These are phyloP conservation scores for Boletellus ananiceps DNA, from an alignment of 768 basidiomycete species.

Conservation along the genomic window DNA sequence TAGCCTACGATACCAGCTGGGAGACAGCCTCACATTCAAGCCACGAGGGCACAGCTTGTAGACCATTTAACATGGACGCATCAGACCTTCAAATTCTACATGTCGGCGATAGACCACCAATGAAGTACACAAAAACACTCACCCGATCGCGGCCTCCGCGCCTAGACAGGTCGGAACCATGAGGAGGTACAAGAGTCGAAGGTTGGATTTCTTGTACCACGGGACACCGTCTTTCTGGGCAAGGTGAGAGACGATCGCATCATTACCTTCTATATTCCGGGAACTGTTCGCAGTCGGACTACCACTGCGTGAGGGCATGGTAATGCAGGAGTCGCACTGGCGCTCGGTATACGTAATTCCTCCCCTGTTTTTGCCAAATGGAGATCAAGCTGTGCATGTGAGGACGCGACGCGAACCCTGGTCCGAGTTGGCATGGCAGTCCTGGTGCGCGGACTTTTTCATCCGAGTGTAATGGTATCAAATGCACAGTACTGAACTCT, in stretches of 20 bases:
- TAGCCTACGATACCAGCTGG: neutral
- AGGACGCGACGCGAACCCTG: no score
- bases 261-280: neutral
- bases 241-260: slow-evolving; percentile 13
- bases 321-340: no score
- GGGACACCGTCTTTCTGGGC: slow-evolving; percentile 42
- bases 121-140: neutral
- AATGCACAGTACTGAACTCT: no score
- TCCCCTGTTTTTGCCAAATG: no score
- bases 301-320: neutral
- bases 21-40: slow-evolving; percentile 38
- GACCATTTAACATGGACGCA: slow-evolving; percentile 58
- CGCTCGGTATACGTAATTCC: no score
- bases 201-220: slow-evolving; percentile 59
- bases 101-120: neutral
- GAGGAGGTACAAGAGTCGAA: slow-evolving; percentile 49
- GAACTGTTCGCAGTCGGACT: neutral
- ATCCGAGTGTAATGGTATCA: no score
- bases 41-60: slow-evolving; percentile 58
- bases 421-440: no score
- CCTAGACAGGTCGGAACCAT: slow-evolving; percentile 39
- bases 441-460: no score
- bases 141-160: slow-evolving; percentile 9
- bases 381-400: no score
- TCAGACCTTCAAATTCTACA: neutral